phyloP scores from a whole-genome alignment of 73 alveolate genomes.

The Urostyla sp. region DNA sequence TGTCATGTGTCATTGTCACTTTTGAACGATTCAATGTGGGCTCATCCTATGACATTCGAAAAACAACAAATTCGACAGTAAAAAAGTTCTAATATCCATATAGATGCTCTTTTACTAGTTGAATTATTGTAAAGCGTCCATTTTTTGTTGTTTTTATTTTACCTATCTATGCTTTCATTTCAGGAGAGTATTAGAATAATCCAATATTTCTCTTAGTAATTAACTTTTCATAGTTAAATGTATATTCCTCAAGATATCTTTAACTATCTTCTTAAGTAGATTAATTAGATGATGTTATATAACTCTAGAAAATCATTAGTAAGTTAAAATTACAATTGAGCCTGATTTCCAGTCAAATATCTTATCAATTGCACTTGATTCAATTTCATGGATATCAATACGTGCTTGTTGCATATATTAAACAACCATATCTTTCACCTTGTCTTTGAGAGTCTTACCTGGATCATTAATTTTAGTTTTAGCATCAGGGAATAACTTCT shows the following conservation, averaged over 20 bases:
- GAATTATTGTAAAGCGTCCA: neutral
- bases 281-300: neutral
- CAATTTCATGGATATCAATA: neutral
- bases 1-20: neutral
- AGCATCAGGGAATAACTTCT: neutral
- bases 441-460: slow-evolving; percentile 13
- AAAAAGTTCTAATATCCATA: slow-evolving; percentile 3
- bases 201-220: neutral
- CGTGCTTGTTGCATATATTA: slow-evolving; percentile 8
- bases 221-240: neutral
- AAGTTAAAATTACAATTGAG: neutral
- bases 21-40: neutral
- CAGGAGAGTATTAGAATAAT: neutral
- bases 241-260: slow-evolving; percentile 24
- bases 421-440: neutral
- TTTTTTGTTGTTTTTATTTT: slow-evolving; percentile 23
- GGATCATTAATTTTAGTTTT: slow-evolving; percentile 25
- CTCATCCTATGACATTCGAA: slow-evolving; percentile 20
- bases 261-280: slow-evolving; percentile 6
- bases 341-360: neutral
- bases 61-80: slow-evolving; percentile 23
- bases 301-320: slow-evolving; percentile 1
- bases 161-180: slow-evolving; percentile 32
- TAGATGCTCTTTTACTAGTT: slow-evolving; percentile 36
- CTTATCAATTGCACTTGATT: slow-evolving; percentile 4